These are phyloP conservation scores for Pleurotus salmoneostramineus DNA, from an alignment of 768 basidiomycete genomes.

Conservation along the genomic window DNA sequence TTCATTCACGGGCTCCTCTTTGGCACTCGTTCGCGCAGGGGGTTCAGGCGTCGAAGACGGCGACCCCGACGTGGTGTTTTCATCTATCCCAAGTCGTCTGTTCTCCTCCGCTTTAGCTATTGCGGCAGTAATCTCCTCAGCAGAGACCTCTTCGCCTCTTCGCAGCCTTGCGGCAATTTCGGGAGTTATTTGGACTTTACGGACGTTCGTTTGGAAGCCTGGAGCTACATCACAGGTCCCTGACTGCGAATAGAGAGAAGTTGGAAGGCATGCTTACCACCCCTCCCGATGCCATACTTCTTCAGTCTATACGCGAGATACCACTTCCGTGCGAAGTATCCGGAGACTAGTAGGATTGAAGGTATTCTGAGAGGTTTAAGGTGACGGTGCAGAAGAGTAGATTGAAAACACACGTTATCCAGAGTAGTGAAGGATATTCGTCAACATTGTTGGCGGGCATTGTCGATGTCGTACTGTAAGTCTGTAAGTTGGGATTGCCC, in stretches of 20 bases:
- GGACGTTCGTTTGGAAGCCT: conserved; percentile 54
- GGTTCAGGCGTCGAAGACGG: neutral
- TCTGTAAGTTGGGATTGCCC: too few species aligned
- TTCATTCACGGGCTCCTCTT: conserved; percentile 34
- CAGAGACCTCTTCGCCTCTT: conserved; percentile 48
- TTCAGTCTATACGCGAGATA: conserved; percentile 41
- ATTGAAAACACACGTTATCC: conserved; percentile 36
- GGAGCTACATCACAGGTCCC: conserved; percentile 27
- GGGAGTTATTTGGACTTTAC: conserved; percentile 45
- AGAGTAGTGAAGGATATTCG: conserved; percentile 36
- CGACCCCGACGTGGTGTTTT: conserved; percentile 6
- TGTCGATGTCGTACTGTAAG: neutral
- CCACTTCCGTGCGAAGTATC: conserved; percentile 45
- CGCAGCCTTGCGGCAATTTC: conserved; percentile 51
- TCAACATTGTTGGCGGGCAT: conserved; percentile 11
- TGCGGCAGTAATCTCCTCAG: conserved; percentile 48
- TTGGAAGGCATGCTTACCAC: conserved; percentile 29
- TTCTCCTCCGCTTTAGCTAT: conserved; percentile 35
- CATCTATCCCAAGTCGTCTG: conserved; percentile 16
- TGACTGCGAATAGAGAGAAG: neutral
- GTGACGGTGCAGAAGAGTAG: neutral
- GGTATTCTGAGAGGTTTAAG: conserved; percentile 31
- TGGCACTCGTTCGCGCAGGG: neutral
- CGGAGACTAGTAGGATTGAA: conserved; percentile 37
- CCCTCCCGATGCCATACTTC: conserved; percentile 53